These are phyloP conservation scores for Ligustrum vulgare DNA, from an alignment of 257 asterid species.

Conservation along the genomic window DNA sequence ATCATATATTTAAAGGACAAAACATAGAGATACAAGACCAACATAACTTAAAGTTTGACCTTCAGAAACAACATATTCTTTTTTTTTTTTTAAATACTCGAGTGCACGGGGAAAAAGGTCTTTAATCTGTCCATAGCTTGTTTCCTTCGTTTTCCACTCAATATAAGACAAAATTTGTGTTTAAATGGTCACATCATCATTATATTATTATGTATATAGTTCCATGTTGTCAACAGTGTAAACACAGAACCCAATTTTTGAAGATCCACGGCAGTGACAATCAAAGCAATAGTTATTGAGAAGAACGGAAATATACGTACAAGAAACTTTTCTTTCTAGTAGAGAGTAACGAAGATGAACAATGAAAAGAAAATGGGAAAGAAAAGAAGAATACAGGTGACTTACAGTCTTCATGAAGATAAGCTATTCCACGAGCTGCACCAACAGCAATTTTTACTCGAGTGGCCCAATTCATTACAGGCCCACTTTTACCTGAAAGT, in stretches of 20 bases:
- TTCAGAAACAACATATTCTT: not conserved
- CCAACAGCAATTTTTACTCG: constrained; percentile 54
- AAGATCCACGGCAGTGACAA: not conserved
- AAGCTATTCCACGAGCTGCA: constrained; percentile 80
- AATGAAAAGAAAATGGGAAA: not conserved
- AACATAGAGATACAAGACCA: not conserved
- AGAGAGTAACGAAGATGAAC: not conserved
- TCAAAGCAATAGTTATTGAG: not conserved
- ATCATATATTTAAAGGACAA: not conserved
- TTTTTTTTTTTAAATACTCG: not conserved
- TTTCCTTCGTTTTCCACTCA: not conserved
- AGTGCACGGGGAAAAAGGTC: not conserved
- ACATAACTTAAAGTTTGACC: not conserved
- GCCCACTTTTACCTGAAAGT: constrained; percentile 34
- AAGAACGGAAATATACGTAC: not conserved
- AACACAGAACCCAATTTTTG: not conserved
- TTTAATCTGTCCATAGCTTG: not conserved
- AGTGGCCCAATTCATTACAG: constrained; percentile 45
- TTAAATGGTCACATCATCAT: not conserved
- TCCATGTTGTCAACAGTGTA: not conserved
- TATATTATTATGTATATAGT: not conserved
- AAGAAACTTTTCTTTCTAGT: not conserved
- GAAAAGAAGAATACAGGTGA: constrained; percentile 17
- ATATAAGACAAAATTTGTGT: not conserved
- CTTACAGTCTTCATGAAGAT: constrained; percentile 88